Conservation (phyloP, 2,329 filamentous ascomycete genomes). For the Plenodomus lindquistii region DNA sequence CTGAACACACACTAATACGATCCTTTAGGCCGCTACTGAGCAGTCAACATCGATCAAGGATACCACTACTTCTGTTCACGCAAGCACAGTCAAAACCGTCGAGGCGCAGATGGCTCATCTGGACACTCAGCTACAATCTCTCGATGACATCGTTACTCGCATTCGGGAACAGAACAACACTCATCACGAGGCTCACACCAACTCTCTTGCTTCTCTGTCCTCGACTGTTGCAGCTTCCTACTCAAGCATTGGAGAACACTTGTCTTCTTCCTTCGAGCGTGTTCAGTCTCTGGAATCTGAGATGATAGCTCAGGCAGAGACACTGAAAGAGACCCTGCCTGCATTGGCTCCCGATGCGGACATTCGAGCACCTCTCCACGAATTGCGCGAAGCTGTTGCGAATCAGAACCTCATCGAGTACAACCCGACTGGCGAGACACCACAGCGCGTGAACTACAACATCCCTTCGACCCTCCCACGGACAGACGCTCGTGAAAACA, state of each 20-base stretch:
- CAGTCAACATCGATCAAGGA: conserved; percentile 82
- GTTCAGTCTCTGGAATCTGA: conserved; percentile 71
- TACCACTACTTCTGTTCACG: conserved; percentile 84
- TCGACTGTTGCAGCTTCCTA: conserved; percentile 74
- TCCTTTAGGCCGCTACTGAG: conserved; percentile 67
- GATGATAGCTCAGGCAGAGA: conserved; percentile 63
- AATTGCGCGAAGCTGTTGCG: conserved; percentile 71
- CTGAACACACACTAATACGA: conserved; percentile 23
- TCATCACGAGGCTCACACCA: conserved; percentile 71
- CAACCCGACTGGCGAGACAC: conserved; percentile 80
- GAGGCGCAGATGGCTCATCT: conserved; percentile 87
- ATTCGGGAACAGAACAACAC: conserved; percentile 78
- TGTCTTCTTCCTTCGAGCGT: conserved; percentile 69
- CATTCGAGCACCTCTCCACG: conserved; percentile 69
- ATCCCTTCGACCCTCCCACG: conserved; percentile 79
- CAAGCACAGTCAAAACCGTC: conserved; percentile 86
- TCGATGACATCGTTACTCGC: conserved; percentile 87
- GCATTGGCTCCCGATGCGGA: conserved; percentile 59
- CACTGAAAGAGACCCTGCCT: conserved; percentile 63
- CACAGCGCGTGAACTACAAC: conserved; percentile 77
- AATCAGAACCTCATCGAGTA: conserved; percentile 75
- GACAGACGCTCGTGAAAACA: conserved; percentile 65
- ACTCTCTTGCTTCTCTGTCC: conserved; percentile 69
- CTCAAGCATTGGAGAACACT: conserved; percentile 68
- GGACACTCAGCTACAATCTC: conserved; percentile 81